Evolutionary conservation across 2,329 filamentous ascomycete genomes (phyloP).

Genomic region (Sporothrix luriei): DNA sequence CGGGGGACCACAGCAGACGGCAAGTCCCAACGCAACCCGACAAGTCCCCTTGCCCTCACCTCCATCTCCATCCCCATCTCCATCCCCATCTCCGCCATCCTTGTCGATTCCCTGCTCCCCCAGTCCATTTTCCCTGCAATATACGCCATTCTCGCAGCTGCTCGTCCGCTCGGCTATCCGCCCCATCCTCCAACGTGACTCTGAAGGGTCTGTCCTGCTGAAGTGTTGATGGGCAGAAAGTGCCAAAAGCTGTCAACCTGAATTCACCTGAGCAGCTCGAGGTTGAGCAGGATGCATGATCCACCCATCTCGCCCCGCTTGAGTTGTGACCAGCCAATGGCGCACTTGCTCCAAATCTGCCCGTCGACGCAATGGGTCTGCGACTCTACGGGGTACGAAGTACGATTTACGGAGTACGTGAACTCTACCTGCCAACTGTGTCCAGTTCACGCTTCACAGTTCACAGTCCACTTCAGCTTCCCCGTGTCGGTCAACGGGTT

Average conservation of each 20-base stretch:
- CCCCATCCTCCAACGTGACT: background rate
- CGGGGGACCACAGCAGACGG: background rate
- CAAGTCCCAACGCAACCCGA: background rate
- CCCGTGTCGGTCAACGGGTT: constrained; percentile 18
- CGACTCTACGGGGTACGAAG: too few species aligned
- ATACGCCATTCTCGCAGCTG: background rate
- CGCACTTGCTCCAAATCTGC: constrained; percentile 9
- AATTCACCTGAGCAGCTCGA: background rate
- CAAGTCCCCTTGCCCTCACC: background rate
- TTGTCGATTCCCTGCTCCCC: background rate
- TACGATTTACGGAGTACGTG: too few species aligned
- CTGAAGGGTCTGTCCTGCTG: background rate
- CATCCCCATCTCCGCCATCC: background rate
- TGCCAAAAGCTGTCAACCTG: background rate
- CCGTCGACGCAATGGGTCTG: constrained; percentile 8
- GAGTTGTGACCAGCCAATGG: background rate
- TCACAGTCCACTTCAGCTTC: background rate
- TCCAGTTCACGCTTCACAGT: too few species aligned
- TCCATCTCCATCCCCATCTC: background rate
- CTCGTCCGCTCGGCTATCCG: constrained; percentile 3
- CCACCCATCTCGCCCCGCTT: too few species aligned
- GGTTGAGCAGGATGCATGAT: background rate
- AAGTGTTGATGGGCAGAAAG: too few species aligned
- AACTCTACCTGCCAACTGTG: background rate
- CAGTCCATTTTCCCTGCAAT: background rate